Conservation (phyloP, 2,329 filamentous ascomycete species). For the Colletotrichum cereale region DNA sequence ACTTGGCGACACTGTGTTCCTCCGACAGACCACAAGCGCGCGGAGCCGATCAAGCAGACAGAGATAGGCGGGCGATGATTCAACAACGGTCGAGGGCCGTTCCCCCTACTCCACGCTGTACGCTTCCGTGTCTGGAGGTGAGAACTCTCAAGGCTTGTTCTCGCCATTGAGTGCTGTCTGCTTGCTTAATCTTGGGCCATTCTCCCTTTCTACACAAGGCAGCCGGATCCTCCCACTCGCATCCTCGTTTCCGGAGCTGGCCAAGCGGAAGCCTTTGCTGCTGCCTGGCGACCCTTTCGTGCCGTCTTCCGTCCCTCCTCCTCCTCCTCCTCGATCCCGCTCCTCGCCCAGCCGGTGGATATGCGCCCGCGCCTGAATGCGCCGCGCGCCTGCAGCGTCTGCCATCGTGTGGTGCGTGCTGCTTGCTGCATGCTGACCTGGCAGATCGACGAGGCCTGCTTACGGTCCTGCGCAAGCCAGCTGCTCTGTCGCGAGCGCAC, state of each 20-base stretch:
- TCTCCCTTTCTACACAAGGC: background rate
- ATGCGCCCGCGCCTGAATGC: constrained; percentile 5
- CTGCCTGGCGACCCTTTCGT: background rate
- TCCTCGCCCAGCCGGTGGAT: background rate
- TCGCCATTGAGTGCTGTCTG: background rate
- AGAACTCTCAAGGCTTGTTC: constrained; percentile 7
- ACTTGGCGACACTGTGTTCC: background rate
- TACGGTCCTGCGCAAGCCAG: background rate
- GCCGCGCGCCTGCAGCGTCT: background rate
- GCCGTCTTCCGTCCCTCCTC: background rate
- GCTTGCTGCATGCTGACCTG: background rate
- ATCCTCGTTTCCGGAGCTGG: background rate
- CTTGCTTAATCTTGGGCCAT: background rate
- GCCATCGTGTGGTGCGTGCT: background rate
- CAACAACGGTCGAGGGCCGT: background rate
- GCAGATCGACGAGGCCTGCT: background rate
- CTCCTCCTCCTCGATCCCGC: background rate
- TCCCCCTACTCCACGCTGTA: background rate
- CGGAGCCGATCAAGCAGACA: background rate
- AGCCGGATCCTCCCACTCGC: background rate
- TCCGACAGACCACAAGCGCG: background rate
- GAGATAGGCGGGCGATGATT: background rate
- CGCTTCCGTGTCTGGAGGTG: background rate
- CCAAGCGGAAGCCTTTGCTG: background rate
- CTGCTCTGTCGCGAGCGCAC: background rate